Base-by-base conservation (phyloP, 1,284 basidiomycete species). In the Rhodotorula sp. region DNA sequence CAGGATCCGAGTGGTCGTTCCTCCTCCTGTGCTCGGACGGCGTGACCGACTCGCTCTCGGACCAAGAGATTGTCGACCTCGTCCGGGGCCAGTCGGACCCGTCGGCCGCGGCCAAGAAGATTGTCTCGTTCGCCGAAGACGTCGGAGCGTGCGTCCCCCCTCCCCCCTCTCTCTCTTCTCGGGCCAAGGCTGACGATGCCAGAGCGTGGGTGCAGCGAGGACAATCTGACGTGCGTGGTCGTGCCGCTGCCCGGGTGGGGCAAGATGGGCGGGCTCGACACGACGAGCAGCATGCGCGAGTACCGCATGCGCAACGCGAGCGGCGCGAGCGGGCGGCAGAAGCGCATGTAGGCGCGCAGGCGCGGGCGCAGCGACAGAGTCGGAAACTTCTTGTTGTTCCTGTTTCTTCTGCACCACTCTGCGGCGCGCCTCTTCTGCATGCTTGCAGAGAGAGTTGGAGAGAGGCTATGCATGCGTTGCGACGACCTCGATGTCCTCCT, bases 161-260 rank as follows among this genome's bases (percentile, higher is more conserved):
- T 21, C 34, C 44, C 12, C 60, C 64, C 34, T 41, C 25, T 46
- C 44, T 50, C 25, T 45, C 50, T 23, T 25, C 42, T 49, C 42
- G 2, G 19, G 14, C 21, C 1, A 46, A 42, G 23, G 46, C 46
- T 46, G 44, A 48, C 25, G 4, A 2, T 17, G 14, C 42, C 23
- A 14, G 34, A 27, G 12, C 53, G 9, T 21, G 19, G 10, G 41
- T 2, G 90, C 57, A 89, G 90, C 45, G 90, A 92, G 74, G 96
- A 99, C 80, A 99, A 99, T 80, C 88, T 90, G 62, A 97, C 94
- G 1, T 92, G 88, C 17, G 85, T 99, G 61, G 91, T 97, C n/a
- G 87, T 98, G 17, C 96, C 96, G 9, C 86, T 99, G 13, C 87
- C 90, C 14, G 94, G 94, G 14, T 99, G 96, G 96, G 92, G 91